Percentiles rank a stretch among this genome's conserved stretches.
phyloP scores from a whole-genome alignment of 2,329 filamentous ascomycete genomes.

The Chaetomium sp. region DNA sequence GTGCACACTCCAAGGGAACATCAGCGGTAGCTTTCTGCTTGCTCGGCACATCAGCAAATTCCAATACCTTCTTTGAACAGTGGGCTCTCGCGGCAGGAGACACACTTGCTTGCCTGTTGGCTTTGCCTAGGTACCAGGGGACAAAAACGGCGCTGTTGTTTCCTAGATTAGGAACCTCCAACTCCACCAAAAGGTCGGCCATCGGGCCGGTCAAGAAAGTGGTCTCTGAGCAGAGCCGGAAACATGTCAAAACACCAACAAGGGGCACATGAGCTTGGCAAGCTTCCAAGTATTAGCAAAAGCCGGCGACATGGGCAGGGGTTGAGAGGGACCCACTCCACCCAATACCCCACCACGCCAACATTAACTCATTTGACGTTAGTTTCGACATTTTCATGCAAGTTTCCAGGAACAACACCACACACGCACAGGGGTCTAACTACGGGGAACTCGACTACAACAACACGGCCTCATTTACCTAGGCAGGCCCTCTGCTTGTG shows the following conservation, averaged over 20 bases:
- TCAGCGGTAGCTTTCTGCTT: not conserved
- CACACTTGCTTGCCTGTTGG: not conserved
- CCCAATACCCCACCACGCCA: not conserved
- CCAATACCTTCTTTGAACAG: not conserved
- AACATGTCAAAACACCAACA: constrained; percentile 24
- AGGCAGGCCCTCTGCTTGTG: not conserved
- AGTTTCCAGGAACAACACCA: constrained; percentile 12
- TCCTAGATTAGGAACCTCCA: constrained; percentile 22
- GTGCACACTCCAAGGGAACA: not conserved
- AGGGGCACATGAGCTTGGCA: constrained; percentile 24
- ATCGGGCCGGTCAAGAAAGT: constrained; percentile 23
- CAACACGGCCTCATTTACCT: not conserved
- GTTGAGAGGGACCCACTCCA: not conserved
- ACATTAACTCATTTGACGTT: not conserved
- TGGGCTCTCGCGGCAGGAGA: not conserved
- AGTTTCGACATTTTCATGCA: not conserved
- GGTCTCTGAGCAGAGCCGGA: constrained; percentile 16
- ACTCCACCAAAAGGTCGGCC: constrained; percentile 17
- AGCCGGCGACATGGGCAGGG: constrained; percentile 35
- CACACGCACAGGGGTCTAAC: constrained; percentile 8
- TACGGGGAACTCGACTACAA: not conserved
- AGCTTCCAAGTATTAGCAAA: constrained; percentile 27
- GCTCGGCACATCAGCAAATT: not conserved
- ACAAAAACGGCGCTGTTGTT: constrained; percentile 15
- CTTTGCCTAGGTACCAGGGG: not conserved